Evolutionary conservation across 1,284 basidiomycete genomes (phyloP).

Genomic region (Apiotrichum akiyoshidainum): DNA sequence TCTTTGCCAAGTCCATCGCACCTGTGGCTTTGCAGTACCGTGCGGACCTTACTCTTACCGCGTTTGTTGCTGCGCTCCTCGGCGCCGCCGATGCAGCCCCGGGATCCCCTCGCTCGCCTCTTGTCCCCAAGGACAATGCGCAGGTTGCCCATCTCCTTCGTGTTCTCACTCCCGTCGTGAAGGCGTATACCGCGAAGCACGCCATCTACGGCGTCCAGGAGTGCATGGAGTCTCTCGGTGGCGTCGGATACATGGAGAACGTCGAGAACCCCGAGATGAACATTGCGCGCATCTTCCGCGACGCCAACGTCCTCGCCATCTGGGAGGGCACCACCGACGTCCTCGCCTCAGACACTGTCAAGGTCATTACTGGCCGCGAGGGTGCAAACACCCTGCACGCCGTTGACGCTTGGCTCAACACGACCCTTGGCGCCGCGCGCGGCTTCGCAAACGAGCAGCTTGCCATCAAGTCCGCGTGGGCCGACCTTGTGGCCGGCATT

Average conservation of each 20-base stretch:
- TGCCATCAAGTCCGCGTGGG: background rate
- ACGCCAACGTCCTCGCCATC: conserved; percentile 70
- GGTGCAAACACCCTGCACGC: conserved; percentile 4
- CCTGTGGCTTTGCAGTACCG: conserved; percentile 61
- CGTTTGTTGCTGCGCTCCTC: conserved; percentile 60
- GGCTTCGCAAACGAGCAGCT: conserved; percentile 4
- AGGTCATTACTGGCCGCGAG: conserved; percentile 12
- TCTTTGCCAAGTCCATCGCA: conserved; percentile 55
- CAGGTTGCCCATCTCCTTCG: conserved; percentile 60
- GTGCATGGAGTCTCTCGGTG: conserved; percentile 70
- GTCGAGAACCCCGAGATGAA: conserved; percentile 56
- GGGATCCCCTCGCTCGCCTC: conserved; percentile 39
- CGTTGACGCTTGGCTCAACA: conserved; percentile 8
- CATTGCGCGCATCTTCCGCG: conserved; percentile 54
- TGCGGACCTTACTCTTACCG: conserved; percentile 62
- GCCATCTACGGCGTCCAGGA: conserved; percentile 65
- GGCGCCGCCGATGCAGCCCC: conserved; percentile 62
- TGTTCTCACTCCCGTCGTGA: conserved; percentile 66
- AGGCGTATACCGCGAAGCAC: conserved; percentile 68
- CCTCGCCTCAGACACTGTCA: conserved; percentile 21
- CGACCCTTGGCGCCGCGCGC: background rate
- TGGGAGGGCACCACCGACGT: conserved; percentile 67
- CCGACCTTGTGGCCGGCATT: background rate
- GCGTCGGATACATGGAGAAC: conserved; percentile 80
- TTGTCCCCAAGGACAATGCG: conserved; percentile 14